phyloP scores from a whole-genome alignment of 1,284 basidiomycete species.

The Polyporus tsugae region DNA sequence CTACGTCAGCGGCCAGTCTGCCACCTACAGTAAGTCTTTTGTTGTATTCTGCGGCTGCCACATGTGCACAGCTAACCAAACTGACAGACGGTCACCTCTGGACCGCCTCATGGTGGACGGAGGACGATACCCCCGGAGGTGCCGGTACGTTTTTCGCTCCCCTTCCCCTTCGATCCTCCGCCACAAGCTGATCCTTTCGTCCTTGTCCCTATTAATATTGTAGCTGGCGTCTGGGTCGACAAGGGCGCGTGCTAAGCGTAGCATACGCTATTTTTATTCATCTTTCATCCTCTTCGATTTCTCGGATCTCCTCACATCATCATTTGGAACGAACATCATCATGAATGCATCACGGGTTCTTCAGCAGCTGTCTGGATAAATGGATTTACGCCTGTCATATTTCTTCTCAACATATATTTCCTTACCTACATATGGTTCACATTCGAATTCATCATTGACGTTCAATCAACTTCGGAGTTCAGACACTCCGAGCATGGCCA shows the following conservation, averaged over 20 bases:
- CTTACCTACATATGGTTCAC: neutral
- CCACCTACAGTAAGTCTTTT: slow-evolving; percentile 54
- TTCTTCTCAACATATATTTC: neutral
- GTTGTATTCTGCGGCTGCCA: slow-evolving; percentile 2
- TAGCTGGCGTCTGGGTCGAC: slow-evolving; percentile 65
- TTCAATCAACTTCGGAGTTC: slow-evolving; percentile 6
- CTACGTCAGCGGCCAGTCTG: slow-evolving; percentile 60
- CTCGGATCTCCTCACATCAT: neutral
- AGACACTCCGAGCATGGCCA: neutral
- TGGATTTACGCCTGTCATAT: neutral
- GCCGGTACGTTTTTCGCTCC: slow-evolving; percentile 37
- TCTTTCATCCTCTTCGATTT: neutral
- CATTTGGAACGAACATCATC: neutral
- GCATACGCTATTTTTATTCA: neutral
- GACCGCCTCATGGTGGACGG: slow-evolving; percentile 72
- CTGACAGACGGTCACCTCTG: slow-evolving; percentile 59
- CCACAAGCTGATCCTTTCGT: neutral
- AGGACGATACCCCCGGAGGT: slow-evolving; percentile 65
- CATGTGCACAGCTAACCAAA: slow-evolving; percentile 24
- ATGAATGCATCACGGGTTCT: neutral
- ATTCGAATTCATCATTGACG: neutral
- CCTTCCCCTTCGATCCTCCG: neutral
- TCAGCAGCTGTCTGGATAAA: neutral
- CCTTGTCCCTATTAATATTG: too few relatives aligned
- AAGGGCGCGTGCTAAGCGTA: slow-evolving; percentile 55